These are phyloP conservation scores for Phaffia tasmanica DNA, from an alignment of 768 basidiomycete species.

Conservation along the genomic window DNA sequence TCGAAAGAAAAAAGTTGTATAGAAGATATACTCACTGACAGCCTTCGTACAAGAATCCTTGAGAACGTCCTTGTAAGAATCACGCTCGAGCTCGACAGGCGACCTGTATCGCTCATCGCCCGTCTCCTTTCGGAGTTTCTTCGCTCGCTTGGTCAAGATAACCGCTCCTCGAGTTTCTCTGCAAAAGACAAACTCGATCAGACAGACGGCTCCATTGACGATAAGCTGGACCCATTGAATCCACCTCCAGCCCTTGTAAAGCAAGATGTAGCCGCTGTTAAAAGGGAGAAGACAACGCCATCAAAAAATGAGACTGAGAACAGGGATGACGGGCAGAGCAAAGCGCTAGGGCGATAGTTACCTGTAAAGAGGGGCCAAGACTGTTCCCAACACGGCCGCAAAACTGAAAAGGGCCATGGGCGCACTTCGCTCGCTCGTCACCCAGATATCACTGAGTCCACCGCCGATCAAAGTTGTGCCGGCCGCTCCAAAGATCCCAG, in stretches of 20 bases:
- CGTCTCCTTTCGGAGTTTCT: slow-evolving; percentile 28
- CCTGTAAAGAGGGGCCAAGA: slow-evolving; percentile 28
- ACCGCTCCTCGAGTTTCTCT: slow-evolving; percentile 31
- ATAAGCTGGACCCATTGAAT: slow-evolving; percentile 29
- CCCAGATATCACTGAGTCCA: slow-evolving; percentile 28
- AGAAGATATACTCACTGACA: slow-evolving; percentile 7
- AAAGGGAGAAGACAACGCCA: no score
- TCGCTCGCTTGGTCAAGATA: slow-evolving; percentile 28
- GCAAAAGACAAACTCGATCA: slow-evolving; percentile 28
- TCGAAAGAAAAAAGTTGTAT: not conserved
- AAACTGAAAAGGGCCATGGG: slow-evolving; percentile 28
- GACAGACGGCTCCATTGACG: slow-evolving; percentile 25
- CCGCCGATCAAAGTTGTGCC: slow-evolving; percentile 30
- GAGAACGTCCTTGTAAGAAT: slow-evolving; percentile 28
- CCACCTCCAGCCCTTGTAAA: slow-evolving; percentile 29
- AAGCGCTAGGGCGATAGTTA: not conserved
- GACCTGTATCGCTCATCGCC: slow-evolving; percentile 28
- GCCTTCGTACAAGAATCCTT: slow-evolving; percentile 27
- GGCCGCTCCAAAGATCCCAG: slow-evolving; percentile 27
- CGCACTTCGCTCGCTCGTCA: slow-evolving; percentile 27
- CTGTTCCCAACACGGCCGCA: slow-evolving; percentile 29
- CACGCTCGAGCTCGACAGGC: slow-evolving; percentile 29
- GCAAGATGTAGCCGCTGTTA: slow-evolving; percentile 28
- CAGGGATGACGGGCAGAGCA: not conserved
- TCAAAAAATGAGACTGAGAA: no score